Conservation (phyloP, 2,329 filamentous ascomycete species). For the Fusarium protoensiforme region DNA sequence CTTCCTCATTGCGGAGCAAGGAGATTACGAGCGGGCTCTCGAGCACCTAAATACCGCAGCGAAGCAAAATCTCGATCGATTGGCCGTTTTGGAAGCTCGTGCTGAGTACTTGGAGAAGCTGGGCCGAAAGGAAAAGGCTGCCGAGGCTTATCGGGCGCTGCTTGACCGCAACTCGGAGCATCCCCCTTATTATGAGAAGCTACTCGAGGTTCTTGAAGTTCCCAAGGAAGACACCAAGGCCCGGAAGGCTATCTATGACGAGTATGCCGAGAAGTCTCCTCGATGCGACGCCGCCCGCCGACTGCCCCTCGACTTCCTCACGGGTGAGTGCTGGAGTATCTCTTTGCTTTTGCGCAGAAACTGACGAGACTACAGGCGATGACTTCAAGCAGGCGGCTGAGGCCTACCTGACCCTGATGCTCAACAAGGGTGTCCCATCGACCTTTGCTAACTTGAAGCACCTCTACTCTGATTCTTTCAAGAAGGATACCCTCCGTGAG, state of each 20-base stretch:
- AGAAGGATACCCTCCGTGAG: slow-evolving; percentile 80
- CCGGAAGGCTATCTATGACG: slow-evolving; percentile 76
- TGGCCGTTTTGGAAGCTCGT: slow-evolving; percentile 85
- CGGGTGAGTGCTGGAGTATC: slow-evolving; percentile 60
- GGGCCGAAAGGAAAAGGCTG: slow-evolving; percentile 81
- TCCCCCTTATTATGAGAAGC: slow-evolving; percentile 83
- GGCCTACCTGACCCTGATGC: slow-evolving; percentile 82
- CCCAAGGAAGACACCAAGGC: slow-evolving; percentile 67
- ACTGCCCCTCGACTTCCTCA: slow-evolving; percentile 89
- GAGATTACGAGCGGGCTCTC: slow-evolving; percentile 83
- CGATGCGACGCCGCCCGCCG: slow-evolving; percentile 87
- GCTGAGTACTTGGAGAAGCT: slow-evolving; percentile 87
- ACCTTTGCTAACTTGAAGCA: slow-evolving; percentile 98
- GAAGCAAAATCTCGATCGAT: slow-evolving; percentile 83
- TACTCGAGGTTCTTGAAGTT: slow-evolving; percentile 77
- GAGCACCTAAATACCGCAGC: slow-evolving; percentile 84
- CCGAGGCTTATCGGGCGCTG: slow-evolving; percentile 81
- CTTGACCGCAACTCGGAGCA: slow-evolving; percentile 91
- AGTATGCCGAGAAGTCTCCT: slow-evolving; percentile 83
- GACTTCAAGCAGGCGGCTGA: slow-evolving; percentile 83
- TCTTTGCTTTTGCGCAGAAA: neutral
- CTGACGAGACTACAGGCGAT: slow-evolving; percentile 66
- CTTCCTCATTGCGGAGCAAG: slow-evolving; percentile 88
- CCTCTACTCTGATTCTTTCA: slow-evolving; percentile 81
- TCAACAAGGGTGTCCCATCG: slow-evolving; percentile 93